Base-by-base conservation (phyloP, 768 basidiomycete genomes). In the Coprinopsis sp. region DNA sequence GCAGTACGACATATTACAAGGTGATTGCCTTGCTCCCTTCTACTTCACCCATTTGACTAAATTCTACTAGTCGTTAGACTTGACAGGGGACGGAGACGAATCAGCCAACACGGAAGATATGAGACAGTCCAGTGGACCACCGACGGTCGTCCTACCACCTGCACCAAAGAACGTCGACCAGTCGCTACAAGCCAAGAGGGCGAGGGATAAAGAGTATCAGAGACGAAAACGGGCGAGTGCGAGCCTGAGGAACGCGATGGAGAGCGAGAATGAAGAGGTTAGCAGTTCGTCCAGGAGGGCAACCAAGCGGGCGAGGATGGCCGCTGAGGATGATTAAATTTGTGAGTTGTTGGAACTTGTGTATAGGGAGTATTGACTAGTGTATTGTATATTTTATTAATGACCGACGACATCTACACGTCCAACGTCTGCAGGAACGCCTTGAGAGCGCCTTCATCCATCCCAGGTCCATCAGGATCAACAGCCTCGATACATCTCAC, bases 171-270 rank as follows among this genome's bases (percentile, higher is more conserved):
- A 69, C 8, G 81, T 84, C 53, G 87, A 87, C 51, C 65, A 84
- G 18, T 78, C 78, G 6, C 75, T 83, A 10, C 83, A 87, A 55
- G 76, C 81, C 53, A 91, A 91, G 65, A 84, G 84, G 64, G 58
- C 79, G 37, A 71, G 87, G n/a, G 88, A 90, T 57, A 74, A 83
- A 50, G 86, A 89, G 54, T 91, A 89, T 58, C 87, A 90, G 59
- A 67, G 88, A 46, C 79, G 79, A 64, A 89, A 88, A 58, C 74
- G 87, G 18, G 86, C 85, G 12, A 77, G 69, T 52, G 75, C 73
- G 10, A 78, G 77, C 33, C 73, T 76, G 43, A 74, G 81, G 42
- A 83, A 84, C 46, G 74, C 77, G 16, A 84, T 81, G 19, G 84
- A 86, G 21, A 88, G 87, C 55, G 87, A 88, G 49, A n/a, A n/a